Evolutionary conservation across 2,329 filamentous ascomycete species (phyloP).

Genomic region (Basipetospora chlamydospora): DNA sequence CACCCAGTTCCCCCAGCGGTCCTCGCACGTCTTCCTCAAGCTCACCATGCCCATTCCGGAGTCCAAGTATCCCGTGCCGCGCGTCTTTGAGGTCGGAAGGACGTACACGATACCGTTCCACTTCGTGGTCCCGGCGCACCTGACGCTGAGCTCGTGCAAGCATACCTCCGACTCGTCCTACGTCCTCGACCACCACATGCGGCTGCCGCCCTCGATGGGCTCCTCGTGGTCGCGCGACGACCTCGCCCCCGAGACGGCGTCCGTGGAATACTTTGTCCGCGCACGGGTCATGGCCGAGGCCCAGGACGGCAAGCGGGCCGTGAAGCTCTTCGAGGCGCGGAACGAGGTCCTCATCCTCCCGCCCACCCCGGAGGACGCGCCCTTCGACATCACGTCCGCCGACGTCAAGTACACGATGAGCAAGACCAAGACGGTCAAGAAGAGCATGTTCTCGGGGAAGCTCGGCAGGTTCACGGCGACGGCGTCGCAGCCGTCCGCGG

Average conservation of each 20-base stretch:
- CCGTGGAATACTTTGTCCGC: constrained; percentile 37
- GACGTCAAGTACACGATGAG: constrained; percentile 35
- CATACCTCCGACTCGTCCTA: constrained; percentile 29
- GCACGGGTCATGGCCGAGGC: constrained; percentile 24
- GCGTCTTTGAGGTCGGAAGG: constrained; percentile 31
- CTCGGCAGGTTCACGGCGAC: constrained; percentile 32
- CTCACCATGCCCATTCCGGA: constrained; percentile 36
- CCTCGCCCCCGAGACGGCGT: constrained; percentile 38
- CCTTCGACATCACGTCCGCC: constrained; percentile 30
- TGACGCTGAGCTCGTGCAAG: constrained; percentile 41
- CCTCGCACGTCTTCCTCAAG: constrained; percentile 40
- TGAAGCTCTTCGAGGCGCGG: constrained; percentile 24
- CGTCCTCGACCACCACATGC: constrained; percentile 36
- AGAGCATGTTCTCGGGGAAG: constrained; percentile 36
- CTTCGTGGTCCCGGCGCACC: constrained; percentile 43
- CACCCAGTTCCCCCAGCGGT: constrained; percentile 30
- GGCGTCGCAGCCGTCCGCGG: constrained; percentile 29
- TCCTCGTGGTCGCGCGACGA: constrained; percentile 37
- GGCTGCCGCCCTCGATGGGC: constrained; percentile 37
- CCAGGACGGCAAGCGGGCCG: constrained; percentile 10
- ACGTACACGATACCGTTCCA: constrained; percentile 40
- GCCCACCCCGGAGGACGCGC: constrained; percentile 31
- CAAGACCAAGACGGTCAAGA: constrained; percentile 37
- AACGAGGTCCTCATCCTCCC: constrained; percentile 39
- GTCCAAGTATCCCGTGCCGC: constrained; percentile 29